These are phyloP conservation scores for Mucor racemosus DNA, from an alignment of 371 early-diverging fungal genomes.

Conservation along the genomic window DNA sequence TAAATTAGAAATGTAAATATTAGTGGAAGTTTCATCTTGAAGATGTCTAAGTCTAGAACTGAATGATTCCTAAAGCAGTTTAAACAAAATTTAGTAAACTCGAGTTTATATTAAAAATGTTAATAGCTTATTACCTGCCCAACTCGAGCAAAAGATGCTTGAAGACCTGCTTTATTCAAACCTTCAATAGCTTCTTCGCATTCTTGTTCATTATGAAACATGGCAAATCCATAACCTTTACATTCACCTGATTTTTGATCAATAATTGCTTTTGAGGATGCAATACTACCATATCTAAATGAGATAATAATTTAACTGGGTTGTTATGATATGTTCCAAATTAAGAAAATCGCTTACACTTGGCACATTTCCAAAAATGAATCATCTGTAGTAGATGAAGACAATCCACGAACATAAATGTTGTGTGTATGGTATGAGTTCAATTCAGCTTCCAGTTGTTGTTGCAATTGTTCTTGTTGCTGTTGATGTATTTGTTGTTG, in stretches of 20 bases:
- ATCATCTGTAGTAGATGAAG: constrained; percentile 72
- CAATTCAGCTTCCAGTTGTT: constrained; percentile 17
- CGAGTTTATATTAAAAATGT: no score
- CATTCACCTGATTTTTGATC: constrained; percentile 80
- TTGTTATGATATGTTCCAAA: neutral
- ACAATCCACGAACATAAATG: constrained; percentile 84
- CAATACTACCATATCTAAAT: constrained; percentile 73
- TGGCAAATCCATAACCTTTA: constrained; percentile 91
- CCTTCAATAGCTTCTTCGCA: constrained; percentile 70
- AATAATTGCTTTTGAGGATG: constrained; percentile 84
- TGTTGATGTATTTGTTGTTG: constrained; percentile 8
- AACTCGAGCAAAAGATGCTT: constrained; percentile 78
- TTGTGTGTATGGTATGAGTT: constrained; percentile 57
- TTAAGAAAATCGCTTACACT: constrained; percentile 24
- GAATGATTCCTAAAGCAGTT: constrained; percentile 62
- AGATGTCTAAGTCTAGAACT: constrained; percentile 72
- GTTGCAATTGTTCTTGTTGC: constrained; percentile 17
- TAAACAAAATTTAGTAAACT: no score
- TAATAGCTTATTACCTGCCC: constrained; percentile 25
- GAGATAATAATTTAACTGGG: neutral
- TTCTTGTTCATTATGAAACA: constrained; percentile 76
- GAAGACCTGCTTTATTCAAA: constrained; percentile 65
- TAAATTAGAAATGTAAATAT: constrained; percentile 84
- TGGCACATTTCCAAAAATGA: constrained; percentile 66
- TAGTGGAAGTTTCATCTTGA: constrained; percentile 78